phyloP scores from a whole-genome alignment of 2,329 filamentous ascomycete genomes.

The Aspergillus fumigatiaffinis region DNA sequence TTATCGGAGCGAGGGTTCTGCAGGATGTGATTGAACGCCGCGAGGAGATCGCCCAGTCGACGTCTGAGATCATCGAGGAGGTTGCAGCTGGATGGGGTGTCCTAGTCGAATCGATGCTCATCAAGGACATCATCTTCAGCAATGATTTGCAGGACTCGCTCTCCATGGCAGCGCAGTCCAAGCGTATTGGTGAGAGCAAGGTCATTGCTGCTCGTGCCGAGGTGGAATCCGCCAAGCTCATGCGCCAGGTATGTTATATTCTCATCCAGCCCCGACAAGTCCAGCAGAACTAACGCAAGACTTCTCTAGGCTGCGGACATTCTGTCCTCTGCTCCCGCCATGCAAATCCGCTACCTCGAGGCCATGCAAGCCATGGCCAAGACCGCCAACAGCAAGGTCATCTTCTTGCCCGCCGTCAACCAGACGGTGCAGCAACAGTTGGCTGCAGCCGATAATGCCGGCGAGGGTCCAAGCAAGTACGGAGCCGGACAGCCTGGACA shows the following conservation, averaged over 20 bases:
- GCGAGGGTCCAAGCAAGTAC: conserved; percentile 54
- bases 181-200: conserved; percentile 97
- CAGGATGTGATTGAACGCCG: conserved; percentile 98
- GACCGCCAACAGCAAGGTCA: conserved; percentile 80
- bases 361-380: conserved; percentile 99
- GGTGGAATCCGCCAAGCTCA: conserved; percentile 87
- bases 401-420: conserved; percentile 68
- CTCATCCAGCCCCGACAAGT: neutral
- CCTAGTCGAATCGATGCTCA: conserved; percentile 94
- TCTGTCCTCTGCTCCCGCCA: conserved; percentile 82
- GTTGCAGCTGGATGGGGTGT: conserved; percentile 93
- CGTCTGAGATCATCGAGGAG: conserved; percentile 95
- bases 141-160: conserved; percentile 92
- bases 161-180: conserved; percentile 97
- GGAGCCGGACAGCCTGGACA: conserved; percentile 30
- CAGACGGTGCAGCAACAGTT: conserved; percentile 55
- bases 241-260: conserved; percentile 53
- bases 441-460: conserved; percentile 47
- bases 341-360: conserved; percentile 98
- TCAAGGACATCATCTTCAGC: conserved; percentile 98
- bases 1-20: conserved; percentile 89
- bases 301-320: conserved; percentile 72
- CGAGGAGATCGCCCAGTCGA: conserved; percentile 92
- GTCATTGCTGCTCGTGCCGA: conserved; percentile 96
- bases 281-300: neutral